Percentiles rank a stretch among this genome's conserved stretches.
Evolutionary conservation across 2,329 filamentous ascomycete species (phyloP).

Genomic region (Ophiocordyceps sinensis): DNA sequence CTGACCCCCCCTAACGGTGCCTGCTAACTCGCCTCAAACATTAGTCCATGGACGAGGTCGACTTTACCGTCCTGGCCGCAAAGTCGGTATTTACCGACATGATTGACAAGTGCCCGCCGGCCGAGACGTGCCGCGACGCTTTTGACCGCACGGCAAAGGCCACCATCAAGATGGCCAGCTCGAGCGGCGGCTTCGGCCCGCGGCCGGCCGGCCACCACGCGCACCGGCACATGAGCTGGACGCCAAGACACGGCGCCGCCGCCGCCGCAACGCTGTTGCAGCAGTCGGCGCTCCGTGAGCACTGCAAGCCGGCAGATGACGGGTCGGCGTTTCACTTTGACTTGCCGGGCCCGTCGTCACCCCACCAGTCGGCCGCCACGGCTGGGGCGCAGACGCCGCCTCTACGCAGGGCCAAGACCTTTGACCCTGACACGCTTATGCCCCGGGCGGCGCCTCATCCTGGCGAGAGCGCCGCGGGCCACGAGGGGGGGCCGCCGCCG

Average conservation of each 20-base stretch:
- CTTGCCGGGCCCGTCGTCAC: slow-evolving; percentile 26
- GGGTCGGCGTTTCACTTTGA: slow-evolving; percentile 19
- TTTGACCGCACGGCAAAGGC: slow-evolving; percentile 93
- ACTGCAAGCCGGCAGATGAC: slow-evolving; percentile 12
- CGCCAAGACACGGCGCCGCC: slow-evolving; percentile 12
- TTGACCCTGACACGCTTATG: slow-evolving; percentile 18
- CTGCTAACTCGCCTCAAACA: slow-evolving; percentile 10
- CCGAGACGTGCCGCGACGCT: slow-evolving; percentile 85
- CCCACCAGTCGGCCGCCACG: slow-evolving; percentile 19
- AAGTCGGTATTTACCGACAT: slow-evolving; percentile 86
- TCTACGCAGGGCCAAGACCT: slow-evolving; percentile 21
- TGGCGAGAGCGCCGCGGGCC: slow-evolving; percentile 13
- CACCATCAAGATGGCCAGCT: slow-evolving; percentile 88
- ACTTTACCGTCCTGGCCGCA: slow-evolving; percentile 85
- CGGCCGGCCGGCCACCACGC: slow-evolving; percentile 15
- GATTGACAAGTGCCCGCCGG: slow-evolving; percentile 87
- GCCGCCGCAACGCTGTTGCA: slow-evolving; percentile 7
- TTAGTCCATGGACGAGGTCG: slow-evolving; percentile 88
- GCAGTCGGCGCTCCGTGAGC: slow-evolving; percentile 12
- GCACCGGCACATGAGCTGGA: slow-evolving; percentile 15
- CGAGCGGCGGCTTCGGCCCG: slow-evolving; percentile 64
- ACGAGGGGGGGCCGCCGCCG: slow-evolving; percentile 10
- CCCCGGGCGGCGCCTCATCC: slow-evolving; percentile 17
- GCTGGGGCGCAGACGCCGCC: slow-evolving; percentile 25
- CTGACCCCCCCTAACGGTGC: too few species aligned